Base-by-base conservation (phyloP, 2,329 filamentous ascomycete species). In the Trichophyton equinum region DNA sequence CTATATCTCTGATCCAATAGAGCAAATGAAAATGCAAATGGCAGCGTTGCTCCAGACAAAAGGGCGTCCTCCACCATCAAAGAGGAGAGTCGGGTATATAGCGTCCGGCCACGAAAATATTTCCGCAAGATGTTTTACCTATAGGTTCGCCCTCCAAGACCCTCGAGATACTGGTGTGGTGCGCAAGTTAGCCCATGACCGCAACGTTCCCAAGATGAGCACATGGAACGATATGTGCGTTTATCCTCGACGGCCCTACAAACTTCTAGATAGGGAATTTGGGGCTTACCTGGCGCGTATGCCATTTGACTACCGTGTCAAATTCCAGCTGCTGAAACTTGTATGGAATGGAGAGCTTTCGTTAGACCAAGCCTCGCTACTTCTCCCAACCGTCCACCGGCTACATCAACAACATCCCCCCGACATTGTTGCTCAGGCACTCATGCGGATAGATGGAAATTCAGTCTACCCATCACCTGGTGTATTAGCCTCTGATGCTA, bases 261-360 rank as follows among this genome's bases (percentile, higher is more conserved):
- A 6, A 15, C 7, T 60, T 9, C 25, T 56, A 8, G 61, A 61
- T 9, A 55, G 33, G 20, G 60, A 63, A 18, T 65, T 68, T 51
- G 56, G 58, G 4, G 25, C 2, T 3, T 65, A 64, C 44, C n/a
- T 69, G 40, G 27, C 49, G 20, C 6, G n/a, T 6, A 38, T 61
- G 6, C 70, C 64, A 1, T 65, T 82, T 61, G 73, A 81, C 4
- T 88, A 84, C 64, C 69, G 73, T 0, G 67, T 85, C 0, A 75
- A 82, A 4, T 87, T 84, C 66, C 85, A 88, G 65, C 73, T 88
- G 4, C 80, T 86, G 58, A 79, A 78, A 15, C 72, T 91, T 4
- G 82, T 84, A 0, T 77, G 79, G 66, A 87, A 87, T 65, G 82
- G 81, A 22, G 83, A 81, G 60, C 75, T 90, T 1, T 75, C 82